phyloP scores from a whole-genome alignment of 75 land plant genomes.

The Adiantum capillusveneris region DNA sequence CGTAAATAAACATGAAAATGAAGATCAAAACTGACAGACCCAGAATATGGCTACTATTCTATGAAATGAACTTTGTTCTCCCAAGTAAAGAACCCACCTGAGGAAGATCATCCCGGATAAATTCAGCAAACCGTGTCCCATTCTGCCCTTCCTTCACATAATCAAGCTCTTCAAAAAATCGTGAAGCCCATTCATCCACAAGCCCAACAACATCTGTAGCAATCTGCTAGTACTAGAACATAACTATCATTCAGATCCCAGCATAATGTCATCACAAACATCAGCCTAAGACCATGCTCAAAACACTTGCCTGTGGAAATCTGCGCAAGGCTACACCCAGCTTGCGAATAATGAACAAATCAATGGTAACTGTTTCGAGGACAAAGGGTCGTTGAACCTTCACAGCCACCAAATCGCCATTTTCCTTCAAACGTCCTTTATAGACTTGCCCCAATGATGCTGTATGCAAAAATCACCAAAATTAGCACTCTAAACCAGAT shows the following conservation, averaged over 20 bases:
- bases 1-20: too few species aligned
- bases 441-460: slow-evolving; percentile 99
- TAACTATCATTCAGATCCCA: not conserved
- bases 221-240: slow-evolving; percentile 39
- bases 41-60: too few species aligned
- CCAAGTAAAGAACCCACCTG: slow-evolving; percentile 42
- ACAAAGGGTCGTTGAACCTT: slow-evolving; percentile 99
- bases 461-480: slow-evolving; percentile 15
- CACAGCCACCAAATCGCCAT: slow-evolving; percentile 95
- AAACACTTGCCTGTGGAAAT: slow-evolving; percentile 77
- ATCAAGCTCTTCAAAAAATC: slow-evolving; percentile 98
- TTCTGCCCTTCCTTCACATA: slow-evolving; percentile 96
- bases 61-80: too few species aligned
- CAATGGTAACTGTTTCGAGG: slow-evolving; percentile 96
- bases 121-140: slow-evolving; percentile 87
- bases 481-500: too few species aligned
- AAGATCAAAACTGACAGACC: too few species aligned
- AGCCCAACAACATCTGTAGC: slow-evolving; percentile 97
- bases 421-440: slow-evolving; percentile 84
- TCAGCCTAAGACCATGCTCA: too few species aligned
- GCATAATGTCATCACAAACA: too few species aligned
- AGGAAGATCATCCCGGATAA: slow-evolving; percentile 93
- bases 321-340: slow-evolving; percentile 72
- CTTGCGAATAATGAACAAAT: slow-evolving; percentile 82
- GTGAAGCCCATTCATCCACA: slow-evolving; percentile 99